Percentiles rank a stretch among this genome's conserved stretches.
These are phyloP conservation scores for Talaromyces ruber DNA, from an alignment of 495 filamentous ascomycete genomes.

Conservation along the genomic window DNA sequence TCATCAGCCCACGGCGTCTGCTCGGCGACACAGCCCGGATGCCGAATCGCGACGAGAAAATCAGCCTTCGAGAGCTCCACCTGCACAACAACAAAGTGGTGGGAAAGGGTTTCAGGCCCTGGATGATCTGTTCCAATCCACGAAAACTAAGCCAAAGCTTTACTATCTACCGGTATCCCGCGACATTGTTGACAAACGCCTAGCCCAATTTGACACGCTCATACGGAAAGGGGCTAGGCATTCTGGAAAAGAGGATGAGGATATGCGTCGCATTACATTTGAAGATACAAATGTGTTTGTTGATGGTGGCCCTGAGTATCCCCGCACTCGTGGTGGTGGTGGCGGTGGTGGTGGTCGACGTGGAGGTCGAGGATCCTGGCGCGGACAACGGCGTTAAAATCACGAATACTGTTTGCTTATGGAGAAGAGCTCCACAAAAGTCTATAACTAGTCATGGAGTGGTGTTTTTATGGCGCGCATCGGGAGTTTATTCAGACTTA, in stretches of 20 bases:
- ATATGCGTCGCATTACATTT: constrained; percentile 70
- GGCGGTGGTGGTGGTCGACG: constrained; percentile 14
- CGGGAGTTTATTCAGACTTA: background rate
- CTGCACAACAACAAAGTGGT: background rate
- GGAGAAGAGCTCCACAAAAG: background rate
- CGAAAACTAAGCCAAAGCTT: constrained; percentile 57
- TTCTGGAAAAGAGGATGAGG: constrained; percentile 43
- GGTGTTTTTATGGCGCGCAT: background rate
- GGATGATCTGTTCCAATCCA: constrained; percentile 56
- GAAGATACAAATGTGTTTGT: constrained; percentile 63
- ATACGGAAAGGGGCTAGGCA: constrained; percentile 34
- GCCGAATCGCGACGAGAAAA: constrained; percentile 9
- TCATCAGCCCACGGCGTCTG: constrained; percentile 17
- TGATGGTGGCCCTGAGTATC: constrained; percentile 62
- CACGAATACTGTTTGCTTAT: background rate
- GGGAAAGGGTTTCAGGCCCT: constrained; percentile 49
- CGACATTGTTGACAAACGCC: constrained; percentile 48
- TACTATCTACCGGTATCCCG: constrained; percentile 53
- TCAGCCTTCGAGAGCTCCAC: background rate
- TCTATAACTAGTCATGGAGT: background rate
- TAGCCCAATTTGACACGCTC: constrained; percentile 53
- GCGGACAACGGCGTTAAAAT: constrained; percentile 9
- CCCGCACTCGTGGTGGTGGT: background rate
- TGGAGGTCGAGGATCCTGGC: constrained; percentile 20
- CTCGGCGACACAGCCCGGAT: constrained; percentile 15